Evolutionary conservation across 345 rosid genomes (phyloP).

Genomic region (Aquilaria malaccensis): DNA sequence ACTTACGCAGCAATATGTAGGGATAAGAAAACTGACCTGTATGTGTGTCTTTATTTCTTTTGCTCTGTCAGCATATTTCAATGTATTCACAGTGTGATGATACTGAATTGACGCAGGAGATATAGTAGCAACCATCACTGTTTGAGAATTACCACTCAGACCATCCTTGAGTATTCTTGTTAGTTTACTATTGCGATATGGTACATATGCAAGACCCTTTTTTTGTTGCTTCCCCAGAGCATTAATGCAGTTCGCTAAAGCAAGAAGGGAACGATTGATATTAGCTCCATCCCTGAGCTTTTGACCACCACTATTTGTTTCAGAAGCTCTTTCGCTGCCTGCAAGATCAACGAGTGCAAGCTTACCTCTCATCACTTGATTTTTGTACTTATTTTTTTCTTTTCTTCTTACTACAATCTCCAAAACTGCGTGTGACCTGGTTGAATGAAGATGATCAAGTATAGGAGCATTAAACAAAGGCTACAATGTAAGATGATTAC

Average conservation of each 20-base stretch:
- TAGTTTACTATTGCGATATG: conserved; percentile 90
- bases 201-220: conserved; percentile 97
- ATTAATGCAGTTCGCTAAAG: conserved; percentile 92
- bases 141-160: conserved; percentile 95
- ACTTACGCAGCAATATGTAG: too few species aligned
- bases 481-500: neutral
- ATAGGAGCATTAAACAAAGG: conserved; percentile 6
- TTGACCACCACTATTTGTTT: conserved; percentile 84
- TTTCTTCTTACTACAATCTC: conserved; percentile 65
- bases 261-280: conserved; percentile 86
- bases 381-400: conserved; percentile 58
- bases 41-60: conserved; percentile 94
- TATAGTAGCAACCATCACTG: conserved; percentile 89
- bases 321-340: conserved; percentile 96
- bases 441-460: conserved; percentile 12
- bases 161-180: conserved; percentile 98
- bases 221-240: conserved; percentile 93
- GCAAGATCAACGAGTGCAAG: conserved; percentile 99
- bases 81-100: conserved; percentile 79
- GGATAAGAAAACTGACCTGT: conserved; percentile 34
- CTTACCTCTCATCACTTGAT: conserved; percentile 80
- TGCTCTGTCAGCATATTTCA: conserved; percentile 98
- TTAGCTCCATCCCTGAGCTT: conserved; percentile 97
- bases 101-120: conserved; percentile 59
- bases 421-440: conserved; percentile 89